These are phyloP conservation scores for Aspergillus bertholletiae DNA, from an alignment of 495 filamentous ascomycete species.

Conservation along the genomic window DNA sequence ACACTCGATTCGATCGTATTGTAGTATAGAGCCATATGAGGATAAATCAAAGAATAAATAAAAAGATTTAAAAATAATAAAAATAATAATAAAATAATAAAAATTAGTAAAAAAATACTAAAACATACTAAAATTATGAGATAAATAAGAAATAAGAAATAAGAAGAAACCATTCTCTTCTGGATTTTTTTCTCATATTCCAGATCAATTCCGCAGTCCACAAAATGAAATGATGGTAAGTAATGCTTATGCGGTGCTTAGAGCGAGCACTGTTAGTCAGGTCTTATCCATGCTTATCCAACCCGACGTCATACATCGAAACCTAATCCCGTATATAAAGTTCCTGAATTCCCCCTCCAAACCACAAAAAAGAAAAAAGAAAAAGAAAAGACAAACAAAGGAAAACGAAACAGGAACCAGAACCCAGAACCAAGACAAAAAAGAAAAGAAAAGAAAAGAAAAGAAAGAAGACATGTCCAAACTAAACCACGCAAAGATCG, in stretches of 20 bases:
- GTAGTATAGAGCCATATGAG: too few relatives aligned
- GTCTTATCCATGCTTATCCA: not conserved
- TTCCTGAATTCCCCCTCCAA: not conserved
- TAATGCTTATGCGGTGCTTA: not conserved
- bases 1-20: too few relatives aligned
- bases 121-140: too few relatives aligned
- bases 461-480: constrained; percentile 44
- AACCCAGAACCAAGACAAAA: not conserved
- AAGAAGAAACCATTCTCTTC: too few relatives aligned
- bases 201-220: too few relatives aligned
- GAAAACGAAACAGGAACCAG: not conserved
- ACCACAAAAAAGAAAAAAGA: not conserved
- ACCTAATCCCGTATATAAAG: too few relatives aligned
- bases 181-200: too few relatives aligned
- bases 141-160: too few relatives aligned
- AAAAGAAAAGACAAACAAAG: not conserved
- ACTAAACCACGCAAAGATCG: constrained; percentile 60
- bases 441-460: not conserved
- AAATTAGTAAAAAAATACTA: too few relatives aligned
- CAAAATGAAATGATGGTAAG: not conserved
- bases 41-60: too few relatives aligned
- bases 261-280: not conserved
- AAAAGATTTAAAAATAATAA: too few relatives aligned
- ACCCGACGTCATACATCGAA: not conserved
- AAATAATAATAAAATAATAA: too few relatives aligned